These are phyloP conservation scores for Aspergillus saccharolyticus DNA, from an alignment of 495 filamentous ascomycete genomes.

Conservation along the genomic window DNA sequence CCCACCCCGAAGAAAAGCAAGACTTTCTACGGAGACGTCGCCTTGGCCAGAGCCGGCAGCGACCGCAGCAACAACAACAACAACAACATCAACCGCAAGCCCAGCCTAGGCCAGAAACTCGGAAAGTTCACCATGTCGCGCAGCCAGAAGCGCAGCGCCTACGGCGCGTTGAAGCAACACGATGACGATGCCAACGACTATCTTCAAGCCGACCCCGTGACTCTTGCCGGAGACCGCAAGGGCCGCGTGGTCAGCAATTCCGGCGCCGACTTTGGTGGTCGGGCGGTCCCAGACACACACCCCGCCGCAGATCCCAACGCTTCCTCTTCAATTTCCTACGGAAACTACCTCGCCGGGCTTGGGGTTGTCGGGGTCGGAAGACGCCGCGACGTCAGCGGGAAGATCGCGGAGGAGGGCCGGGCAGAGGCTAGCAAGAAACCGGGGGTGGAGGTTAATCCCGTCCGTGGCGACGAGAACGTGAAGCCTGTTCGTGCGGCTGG, in stretches of 20 bases:
- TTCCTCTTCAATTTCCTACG: slow-evolving; percentile 42
- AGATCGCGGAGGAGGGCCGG: slow-evolving; percentile 78
- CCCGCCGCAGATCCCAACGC: slow-evolving; percentile 13
- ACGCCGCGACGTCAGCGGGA: slow-evolving; percentile 73
- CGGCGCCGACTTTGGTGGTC: slow-evolving; percentile 44
- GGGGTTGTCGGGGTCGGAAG: slow-evolving; percentile 42
- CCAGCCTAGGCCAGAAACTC: slow-evolving; percentile 23
- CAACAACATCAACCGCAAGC: slow-evolving; percentile 18
- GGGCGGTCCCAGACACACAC: neutral
- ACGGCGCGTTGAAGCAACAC: slow-evolving; percentile 36
- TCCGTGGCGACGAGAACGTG: slow-evolving; percentile 8
- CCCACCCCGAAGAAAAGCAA: slow-evolving; percentile 22
- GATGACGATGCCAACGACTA: slow-evolving; percentile 28
- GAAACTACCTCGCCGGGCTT: slow-evolving; percentile 53
- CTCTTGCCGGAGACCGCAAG: slow-evolving; percentile 37
- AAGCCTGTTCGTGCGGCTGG: slow-evolving; percentile 34
- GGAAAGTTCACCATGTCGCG: slow-evolving; percentile 31
- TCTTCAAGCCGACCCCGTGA: slow-evolving; percentile 22
- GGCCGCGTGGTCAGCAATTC: slow-evolving; percentile 50
- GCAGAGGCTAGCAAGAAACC: slow-evolving; percentile 29
- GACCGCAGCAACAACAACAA: neutral
- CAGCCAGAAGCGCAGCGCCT: slow-evolving; percentile 30
- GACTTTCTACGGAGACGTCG: slow-evolving; percentile 38
- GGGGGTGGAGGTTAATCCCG: neutral
- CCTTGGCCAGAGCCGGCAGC: neutral